phyloP scores from a whole-genome alignment of 306 rosid genomes.

The Rosa persica region DNA sequence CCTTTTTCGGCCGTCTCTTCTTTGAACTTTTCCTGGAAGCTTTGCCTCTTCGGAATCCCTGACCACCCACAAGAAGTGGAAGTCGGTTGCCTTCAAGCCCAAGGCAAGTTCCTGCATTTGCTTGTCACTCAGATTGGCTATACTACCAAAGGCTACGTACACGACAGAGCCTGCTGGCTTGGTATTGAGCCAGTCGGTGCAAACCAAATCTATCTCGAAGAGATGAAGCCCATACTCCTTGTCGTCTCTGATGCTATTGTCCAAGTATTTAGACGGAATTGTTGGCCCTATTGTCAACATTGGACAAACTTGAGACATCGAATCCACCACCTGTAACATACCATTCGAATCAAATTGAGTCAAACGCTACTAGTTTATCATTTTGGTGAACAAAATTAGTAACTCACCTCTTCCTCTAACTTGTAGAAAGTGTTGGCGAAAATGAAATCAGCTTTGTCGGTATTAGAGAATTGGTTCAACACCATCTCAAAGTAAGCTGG shows the following conservation, averaged over 20 bases:
- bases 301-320: slow-evolving; percentile 51
- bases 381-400: background rate
- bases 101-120: slow-evolving; percentile 55
- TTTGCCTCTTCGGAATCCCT: slow-evolving; percentile 32
- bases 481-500: slow-evolving; percentile 53
- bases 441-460: slow-evolving; percentile 45
- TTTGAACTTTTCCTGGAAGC: slow-evolving; percentile 19
- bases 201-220: slow-evolving; percentile 26
- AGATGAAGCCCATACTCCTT: slow-evolving; percentile 43
- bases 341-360: background rate
- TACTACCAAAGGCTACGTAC: slow-evolving; percentile 61
- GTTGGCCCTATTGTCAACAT: slow-evolving; percentile 61
- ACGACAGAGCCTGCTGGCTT: slow-evolving; percentile 46
- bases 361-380: background rate
- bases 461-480: slow-evolving; percentile 50
- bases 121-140: slow-evolving; percentile 32
- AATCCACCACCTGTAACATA: slow-evolving; percentile 40
- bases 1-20: slow-evolving; percentile 38
- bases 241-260: slow-evolving; percentile 43
- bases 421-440: slow-evolving; percentile 61
- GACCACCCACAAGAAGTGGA: slow-evolving; percentile 58
- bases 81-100: slow-evolving; percentile 34
- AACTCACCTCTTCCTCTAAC: slow-evolving; percentile 54
- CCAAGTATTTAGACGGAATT: slow-evolving; percentile 49
- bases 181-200: slow-evolving; percentile 39